phyloP scores from a whole-genome alignment of 805 yeast species.

The Metschnikowia rubicola region DNA sequence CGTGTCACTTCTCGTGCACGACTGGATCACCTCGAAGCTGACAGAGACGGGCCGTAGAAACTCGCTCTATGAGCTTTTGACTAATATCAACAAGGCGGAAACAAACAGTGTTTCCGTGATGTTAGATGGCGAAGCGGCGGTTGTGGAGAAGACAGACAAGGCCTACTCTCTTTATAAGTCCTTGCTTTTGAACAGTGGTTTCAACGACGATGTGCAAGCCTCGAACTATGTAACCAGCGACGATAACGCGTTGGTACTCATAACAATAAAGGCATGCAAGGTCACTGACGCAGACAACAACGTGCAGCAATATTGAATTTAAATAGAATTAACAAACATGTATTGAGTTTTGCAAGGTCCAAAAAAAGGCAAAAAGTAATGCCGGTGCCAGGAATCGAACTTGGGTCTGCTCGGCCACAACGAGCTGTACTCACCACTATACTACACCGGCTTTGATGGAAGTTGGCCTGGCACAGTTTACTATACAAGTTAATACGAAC shows the following conservation, averaged over 20 bases:
- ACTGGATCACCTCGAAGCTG: slow-evolving; percentile 71
- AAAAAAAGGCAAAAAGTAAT: slow-evolving; percentile 24
- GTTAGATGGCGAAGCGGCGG: slow-evolving; percentile 64
- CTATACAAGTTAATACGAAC: no score
- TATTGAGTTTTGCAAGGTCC: background rate
- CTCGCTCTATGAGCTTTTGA: slow-evolving; percentile 51
- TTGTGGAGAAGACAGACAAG: slow-evolving; percentile 40
- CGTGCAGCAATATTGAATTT: slow-evolving; percentile 27
- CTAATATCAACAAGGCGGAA: slow-evolving; percentile 76
- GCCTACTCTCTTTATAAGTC: slow-evolving; percentile 60
- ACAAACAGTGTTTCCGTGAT: slow-evolving; percentile 76
- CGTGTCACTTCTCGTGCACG: slow-evolving; percentile 84
- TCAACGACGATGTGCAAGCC: slow-evolving; percentile 68
- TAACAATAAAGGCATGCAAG: slow-evolving; percentile 63
- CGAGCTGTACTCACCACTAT: slow-evolving; percentile 73
- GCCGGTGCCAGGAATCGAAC: slow-evolving; percentile 75
- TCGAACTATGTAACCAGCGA: slow-evolving; percentile 41
- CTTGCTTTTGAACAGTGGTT: slow-evolving; percentile 57
- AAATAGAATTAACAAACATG: background rate
- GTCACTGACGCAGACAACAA: slow-evolving; percentile 78
- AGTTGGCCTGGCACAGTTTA: background rate
- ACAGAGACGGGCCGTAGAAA: slow-evolving; percentile 21
- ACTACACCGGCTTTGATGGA: slow-evolving; percentile 37
- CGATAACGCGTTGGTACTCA: slow-evolving; percentile 62
- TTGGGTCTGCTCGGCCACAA: slow-evolving; percentile 73